Conservation (phyloP, 192 early-diverging fungal genomes). For the Globomyces pollinis-pini region DNA sequence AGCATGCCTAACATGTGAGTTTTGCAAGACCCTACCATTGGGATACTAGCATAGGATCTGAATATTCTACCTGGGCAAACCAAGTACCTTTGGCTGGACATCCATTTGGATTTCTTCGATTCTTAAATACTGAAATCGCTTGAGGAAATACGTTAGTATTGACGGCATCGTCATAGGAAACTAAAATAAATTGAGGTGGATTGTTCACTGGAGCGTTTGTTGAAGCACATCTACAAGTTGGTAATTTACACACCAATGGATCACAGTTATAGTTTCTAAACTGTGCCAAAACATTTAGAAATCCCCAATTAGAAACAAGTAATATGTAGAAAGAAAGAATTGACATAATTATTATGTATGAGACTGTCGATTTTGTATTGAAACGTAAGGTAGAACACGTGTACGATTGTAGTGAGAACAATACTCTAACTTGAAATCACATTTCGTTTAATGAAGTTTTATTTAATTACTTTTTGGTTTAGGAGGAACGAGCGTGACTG, state of each 20-base stretch:
- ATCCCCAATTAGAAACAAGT: too few relatives aligned
- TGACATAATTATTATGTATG: too few relatives aligned
- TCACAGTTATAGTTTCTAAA: too few relatives aligned
- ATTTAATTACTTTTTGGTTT: neutral
- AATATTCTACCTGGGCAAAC: constrained; percentile 52
- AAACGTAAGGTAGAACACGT: too few relatives aligned
- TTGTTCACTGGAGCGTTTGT: constrained; percentile 16
- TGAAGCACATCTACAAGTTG: constrained; percentile 21
- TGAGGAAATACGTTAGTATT: constrained; percentile 3
- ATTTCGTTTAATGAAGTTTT: neutral
- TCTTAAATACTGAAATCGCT: constrained; percentile 10
- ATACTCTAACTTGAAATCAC: neutral
- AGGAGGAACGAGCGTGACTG: neutral
- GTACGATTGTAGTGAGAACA: too few relatives aligned
- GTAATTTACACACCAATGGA: constrained; percentile 17
- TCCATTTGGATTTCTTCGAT: constrained; percentile 44
- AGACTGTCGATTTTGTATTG: too few relatives aligned
- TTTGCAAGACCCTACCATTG: too few relatives aligned
- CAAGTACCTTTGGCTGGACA: constrained; percentile 53
- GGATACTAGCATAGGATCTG: constrained; percentile 18
- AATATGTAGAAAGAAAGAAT: too few relatives aligned
- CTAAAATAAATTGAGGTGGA: constrained; percentile 27
- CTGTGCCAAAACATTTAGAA: too few relatives aligned
- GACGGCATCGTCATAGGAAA: constrained; percentile 22
- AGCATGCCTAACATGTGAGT: too few relatives aligned